phyloP scores from a whole-genome alignment of 306 rosid genomes.

The Gleditsia sinensis region DNA sequence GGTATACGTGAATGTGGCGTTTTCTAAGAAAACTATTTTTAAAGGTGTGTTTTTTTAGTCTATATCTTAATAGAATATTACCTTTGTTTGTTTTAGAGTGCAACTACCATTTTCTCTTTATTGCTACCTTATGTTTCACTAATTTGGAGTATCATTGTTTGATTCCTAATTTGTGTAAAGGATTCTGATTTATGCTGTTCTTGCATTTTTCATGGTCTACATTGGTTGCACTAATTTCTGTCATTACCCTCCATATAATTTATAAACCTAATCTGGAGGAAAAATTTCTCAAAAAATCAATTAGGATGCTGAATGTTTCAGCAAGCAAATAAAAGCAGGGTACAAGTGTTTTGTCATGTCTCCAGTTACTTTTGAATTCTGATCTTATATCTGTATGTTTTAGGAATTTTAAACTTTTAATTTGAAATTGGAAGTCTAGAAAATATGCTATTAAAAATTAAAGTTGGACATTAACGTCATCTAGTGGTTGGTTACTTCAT shows the following conservation, averaged over 20 bases:
- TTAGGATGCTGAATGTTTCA: not conserved
- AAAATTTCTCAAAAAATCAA: not conserved
- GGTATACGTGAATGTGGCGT: conserved; percentile 78
- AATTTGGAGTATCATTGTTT: conserved; percentile 1
- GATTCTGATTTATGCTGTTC: not conserved
- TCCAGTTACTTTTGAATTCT: not conserved
- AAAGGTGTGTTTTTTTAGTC: conserved; percentile 58
- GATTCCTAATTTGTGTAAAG: conserved; percentile 9
- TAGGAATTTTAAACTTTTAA: not conserved
- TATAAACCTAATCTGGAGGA: not conserved
- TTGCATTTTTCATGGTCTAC: not conserved
- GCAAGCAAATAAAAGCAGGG: not conserved
- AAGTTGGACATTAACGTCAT: not conserved
- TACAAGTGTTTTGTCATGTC: not conserved
- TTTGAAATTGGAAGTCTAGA: not conserved
- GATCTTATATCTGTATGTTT: not conserved
- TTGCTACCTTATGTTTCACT: not conserved
- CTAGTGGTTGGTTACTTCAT: not conserved
- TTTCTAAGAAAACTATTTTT: conserved; percentile 79
- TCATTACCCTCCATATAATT: not conserved
- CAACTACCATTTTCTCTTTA: not conserved
- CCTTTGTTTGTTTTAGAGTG: not conserved
- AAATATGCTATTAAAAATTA: not conserved
- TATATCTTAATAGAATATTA: not conserved
- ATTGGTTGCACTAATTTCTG: not conserved